Evolutionary conservation across 345 rosid species (phyloP), one percentile per base, ranked within the genome.

Genomic region (Corymbia maculata): DNA sequence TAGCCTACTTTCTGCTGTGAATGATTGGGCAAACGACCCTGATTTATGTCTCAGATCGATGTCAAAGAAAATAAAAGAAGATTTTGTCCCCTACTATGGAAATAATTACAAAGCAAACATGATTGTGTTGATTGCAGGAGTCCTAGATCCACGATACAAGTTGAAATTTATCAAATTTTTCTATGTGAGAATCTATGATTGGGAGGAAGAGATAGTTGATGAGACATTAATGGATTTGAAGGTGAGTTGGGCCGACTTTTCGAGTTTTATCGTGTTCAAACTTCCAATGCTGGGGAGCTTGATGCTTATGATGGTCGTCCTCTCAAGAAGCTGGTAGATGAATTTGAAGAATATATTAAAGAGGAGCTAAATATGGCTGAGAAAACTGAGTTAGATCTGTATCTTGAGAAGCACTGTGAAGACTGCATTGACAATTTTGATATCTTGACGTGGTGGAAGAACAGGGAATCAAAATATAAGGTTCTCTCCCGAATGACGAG

Each of bases 391-490:
- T 66, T 66, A 30, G 44, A 66, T 66, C 42, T 66, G 44, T 66
- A 66, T 1, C 44, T 66, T 66, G 44, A 66, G 79, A 13, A 4
- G 44, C 11, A 0, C 8, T 66, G 44, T 4, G 3, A n/a, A n/a
- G 79, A 66, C 0, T 14, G 1, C 42, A 1, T 66, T 5, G 79
- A 66, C 19, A 0, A 66, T 15, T 66, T 66, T 0, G 79, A 66
- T 17, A 66, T 17, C 79, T 66, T 66, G 44, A 66, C 75, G n/a
- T 64, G 75, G 75, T 64, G 75, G 36, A 13, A 64, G 75, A 0
- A 64, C 42, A 16, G 16, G 75, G 75, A 8, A 64, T 64, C 10
- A n/a, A n/a, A 64, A n/a, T 1, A 14, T n/a, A n/a, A 64, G 75
- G 32, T 6, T 32, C 75, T 64, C 9, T 64, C 42, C 32, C 75